phyloP scores from a whole-genome alignment of 192 early-diverging fungal species.

The Podila epigama region DNA sequence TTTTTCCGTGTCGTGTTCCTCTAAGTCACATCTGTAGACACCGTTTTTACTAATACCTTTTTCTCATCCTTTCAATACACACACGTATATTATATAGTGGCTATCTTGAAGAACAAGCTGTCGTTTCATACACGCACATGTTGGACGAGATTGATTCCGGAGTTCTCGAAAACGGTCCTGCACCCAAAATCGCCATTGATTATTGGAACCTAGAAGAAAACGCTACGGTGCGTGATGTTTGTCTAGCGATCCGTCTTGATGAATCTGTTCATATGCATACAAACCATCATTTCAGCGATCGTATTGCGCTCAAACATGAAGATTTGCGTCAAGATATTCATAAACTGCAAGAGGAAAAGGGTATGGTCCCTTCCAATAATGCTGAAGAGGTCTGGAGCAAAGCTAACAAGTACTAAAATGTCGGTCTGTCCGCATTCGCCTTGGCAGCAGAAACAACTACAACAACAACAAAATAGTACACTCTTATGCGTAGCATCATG shows the following conservation, averaged over 20 bases:
- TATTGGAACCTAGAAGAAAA: conserved; percentile 80
- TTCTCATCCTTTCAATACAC: not conserved
- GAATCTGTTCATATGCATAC: conserved; percentile 90
- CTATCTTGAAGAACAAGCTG: conserved; percentile 94
- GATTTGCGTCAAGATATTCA: conserved; percentile 36
- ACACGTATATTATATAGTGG: conserved; percentile 49
- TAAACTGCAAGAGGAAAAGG: conserved; percentile 39
- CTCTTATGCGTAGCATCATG: too few relatives aligned
- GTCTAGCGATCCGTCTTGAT: conserved; percentile 88
- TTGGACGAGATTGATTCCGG: conserved; percentile 86
- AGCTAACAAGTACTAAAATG: conserved; percentile 28
- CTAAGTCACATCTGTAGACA: not conserved
- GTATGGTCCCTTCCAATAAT: conserved; percentile 39
- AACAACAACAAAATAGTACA: too few relatives aligned
- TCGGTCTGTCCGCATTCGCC: not conserved
- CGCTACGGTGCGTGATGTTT: conserved; percentile 85
- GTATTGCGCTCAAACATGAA: conserved; percentile 56
- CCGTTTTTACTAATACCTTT: not conserved
- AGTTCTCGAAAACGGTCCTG: conserved; percentile 69
- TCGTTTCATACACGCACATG: conserved; percentile 89
- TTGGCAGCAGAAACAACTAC: not conserved
- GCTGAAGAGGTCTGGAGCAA: conserved; percentile 41
- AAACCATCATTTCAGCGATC: conserved; percentile 87
- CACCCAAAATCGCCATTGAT: conserved; percentile 86
- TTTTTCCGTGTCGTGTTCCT: not conserved